Base-by-base conservation (phyloP, 345 rosid species). In the Draba incana region DNA sequence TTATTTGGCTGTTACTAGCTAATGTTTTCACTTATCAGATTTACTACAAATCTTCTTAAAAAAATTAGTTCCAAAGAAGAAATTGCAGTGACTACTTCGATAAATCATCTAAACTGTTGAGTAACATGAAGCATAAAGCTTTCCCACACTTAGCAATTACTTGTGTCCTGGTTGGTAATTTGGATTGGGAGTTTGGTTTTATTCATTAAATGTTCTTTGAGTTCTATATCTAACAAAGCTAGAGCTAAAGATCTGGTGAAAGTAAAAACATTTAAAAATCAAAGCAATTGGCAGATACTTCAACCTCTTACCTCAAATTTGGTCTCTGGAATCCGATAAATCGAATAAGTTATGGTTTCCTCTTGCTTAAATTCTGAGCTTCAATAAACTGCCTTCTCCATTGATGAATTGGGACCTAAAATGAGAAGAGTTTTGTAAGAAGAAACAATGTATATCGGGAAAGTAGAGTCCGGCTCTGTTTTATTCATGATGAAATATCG, bases 331-430 rank as follows among this genome's bases (percentile, higher is more conserved):
- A 47, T 23, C 28, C 25, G 46, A 14, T 47, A 8, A 23, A 56
- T 15, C 39, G n/a, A 6, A 6, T n/a, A 37, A 59, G 54, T 45
- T 70, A 70, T 6, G 62, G 39, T 33, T 70, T 70, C 62, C 39
- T 62, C 68, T 44, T 52, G 11, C 68, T 70, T 10, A 30, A 62
- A 6, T 62, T 24, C 69, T 62, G 33, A 8, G 62, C 20, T 20
- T 20, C 20, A 20, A 20, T 20, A 20, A 20, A 0, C 20, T 20
- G 20, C 1, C 20, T 20, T 75, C 88, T 76, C 95, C 95, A 88
- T 64, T 80, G 77, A 50, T 65, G 81, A 64, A 86, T 76, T 3
- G 95, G 95, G 43, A 88, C 88, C 97, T 90, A 81, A 46, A 71
- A 16, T 30, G 3, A 15, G 5, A 42, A 50, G 24, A 52, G 20